Percentiles rank a stretch among this genome's conserved stretches.
Conservation (phyloP, 495 filamentous ascomycete genomes). For the Penicillium coffeae region DNA sequence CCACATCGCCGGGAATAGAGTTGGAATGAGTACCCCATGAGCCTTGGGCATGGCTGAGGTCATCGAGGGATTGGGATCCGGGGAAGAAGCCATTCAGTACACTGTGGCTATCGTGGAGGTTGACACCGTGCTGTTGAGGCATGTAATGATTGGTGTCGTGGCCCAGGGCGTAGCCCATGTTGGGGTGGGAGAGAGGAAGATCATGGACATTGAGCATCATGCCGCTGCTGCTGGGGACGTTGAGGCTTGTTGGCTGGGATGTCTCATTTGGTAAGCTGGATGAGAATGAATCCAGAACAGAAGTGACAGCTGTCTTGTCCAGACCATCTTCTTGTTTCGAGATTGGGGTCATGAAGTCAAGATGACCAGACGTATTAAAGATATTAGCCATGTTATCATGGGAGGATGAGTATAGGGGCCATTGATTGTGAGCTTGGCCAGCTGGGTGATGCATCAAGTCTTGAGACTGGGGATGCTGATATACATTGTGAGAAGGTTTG, state of each 20-base stretch:
- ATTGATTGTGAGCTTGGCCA: conserved; percentile 30
- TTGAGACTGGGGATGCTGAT: conserved; percentile 34
- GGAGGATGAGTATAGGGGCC: conserved; percentile 36
- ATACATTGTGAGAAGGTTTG: conserved; percentile 31
- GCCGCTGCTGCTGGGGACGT: conserved; percentile 27
- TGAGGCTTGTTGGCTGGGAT: conserved; percentile 31
- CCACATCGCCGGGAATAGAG: conserved; percentile 32
- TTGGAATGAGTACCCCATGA: conserved; percentile 35
- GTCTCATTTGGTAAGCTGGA: conserved; percentile 30
- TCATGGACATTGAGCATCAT: conserved; percentile 43
- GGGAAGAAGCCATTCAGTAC: conserved; percentile 35
- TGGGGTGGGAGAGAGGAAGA: conserved; percentile 33
- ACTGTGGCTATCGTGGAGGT: conserved; percentile 35
- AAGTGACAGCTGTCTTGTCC: conserved; percentile 39
- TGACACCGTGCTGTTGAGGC: conserved; percentile 28
- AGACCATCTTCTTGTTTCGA: conserved; percentile 36
- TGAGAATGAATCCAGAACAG: conserved; percentile 40
- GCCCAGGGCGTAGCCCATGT: conserved; percentile 31
- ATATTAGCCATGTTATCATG: conserved; percentile 38
- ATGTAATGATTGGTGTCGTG: conserved; percentile 36
- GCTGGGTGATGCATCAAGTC: conserved; percentile 26
- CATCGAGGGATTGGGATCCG: conserved; percentile 33
- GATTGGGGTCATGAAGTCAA: conserved; percentile 39
- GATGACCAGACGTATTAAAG: conserved; percentile 30
- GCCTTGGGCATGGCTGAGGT: conserved; percentile 32